phyloP scores from a whole-genome alignment of 108 stramenopile species.

The Skeletonema costatum region DNA sequence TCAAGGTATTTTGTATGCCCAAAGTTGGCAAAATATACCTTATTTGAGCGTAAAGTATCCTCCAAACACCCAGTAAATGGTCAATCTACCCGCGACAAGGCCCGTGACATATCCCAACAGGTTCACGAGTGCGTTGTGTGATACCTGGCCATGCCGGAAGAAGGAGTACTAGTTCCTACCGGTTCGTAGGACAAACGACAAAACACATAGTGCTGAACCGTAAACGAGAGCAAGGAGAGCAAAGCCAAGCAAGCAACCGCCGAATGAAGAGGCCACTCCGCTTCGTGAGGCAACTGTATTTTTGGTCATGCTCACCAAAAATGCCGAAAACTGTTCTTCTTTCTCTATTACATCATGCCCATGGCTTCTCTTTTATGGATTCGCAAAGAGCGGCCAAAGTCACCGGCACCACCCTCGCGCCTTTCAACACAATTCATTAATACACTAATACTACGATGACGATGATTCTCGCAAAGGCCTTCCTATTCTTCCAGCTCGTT shows the following conservation, averaged over 20 bases:
- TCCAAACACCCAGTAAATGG: too few relatives aligned
- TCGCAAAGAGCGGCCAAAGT: not conserved
- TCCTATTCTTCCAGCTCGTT: not conserved
- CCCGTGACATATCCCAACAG: not conserved
- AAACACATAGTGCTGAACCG: too few relatives aligned
- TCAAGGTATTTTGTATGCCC: not conserved
- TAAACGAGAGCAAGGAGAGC: too few relatives aligned
- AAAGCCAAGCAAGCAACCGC: too few relatives aligned
- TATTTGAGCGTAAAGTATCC: not conserved
- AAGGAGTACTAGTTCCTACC: not conserved
- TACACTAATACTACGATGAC: not conserved
- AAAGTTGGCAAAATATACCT: not conserved
- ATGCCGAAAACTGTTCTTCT: not conserved
- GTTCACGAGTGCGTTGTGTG: not conserved
- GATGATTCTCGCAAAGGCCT: not conserved
- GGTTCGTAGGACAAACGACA: not conserved
- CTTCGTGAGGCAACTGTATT: not conserved
- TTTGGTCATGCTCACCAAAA: not conserved
- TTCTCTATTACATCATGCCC: not conserved
- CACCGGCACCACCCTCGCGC: not conserved
- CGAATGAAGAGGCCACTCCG: too few relatives aligned
- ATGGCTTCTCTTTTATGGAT: not conserved
- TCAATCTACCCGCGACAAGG: not conserved
- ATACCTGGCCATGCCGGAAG: not conserved
- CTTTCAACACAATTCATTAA: not conserved